Percentiles rank a stretch among this genome's conserved stretches.
Conservation (phyloP, 1,139 yeast genomes). For the Lipomyces yarrowii region DNA sequence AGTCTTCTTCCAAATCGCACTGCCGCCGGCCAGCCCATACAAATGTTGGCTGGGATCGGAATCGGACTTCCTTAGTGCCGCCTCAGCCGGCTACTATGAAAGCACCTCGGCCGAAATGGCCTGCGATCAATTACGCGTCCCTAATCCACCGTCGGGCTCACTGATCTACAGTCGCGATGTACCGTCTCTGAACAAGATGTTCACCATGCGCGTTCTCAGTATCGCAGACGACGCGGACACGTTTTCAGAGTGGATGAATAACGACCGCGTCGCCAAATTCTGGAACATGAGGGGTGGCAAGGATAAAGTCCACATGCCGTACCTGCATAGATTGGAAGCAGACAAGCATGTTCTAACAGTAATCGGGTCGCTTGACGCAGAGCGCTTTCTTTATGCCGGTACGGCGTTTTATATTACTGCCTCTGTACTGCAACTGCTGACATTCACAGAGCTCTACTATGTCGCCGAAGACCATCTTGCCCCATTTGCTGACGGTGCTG, state of each 20-base stretch:
- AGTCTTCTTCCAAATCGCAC: not conserved
- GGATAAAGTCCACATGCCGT: constrained; percentile 28
- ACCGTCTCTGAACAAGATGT: constrained; percentile 24
- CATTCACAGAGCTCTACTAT: constrained; percentile 32
- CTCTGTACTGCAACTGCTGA: not conserved
- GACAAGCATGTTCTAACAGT: constrained; percentile 33
- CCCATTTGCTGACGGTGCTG: constrained; percentile 25
- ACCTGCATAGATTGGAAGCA: constrained; percentile 21
- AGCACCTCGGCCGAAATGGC: not conserved
- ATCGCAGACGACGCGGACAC: constrained; percentile 12
- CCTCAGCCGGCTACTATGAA: not conserved
- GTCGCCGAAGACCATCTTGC: constrained; percentile 35
- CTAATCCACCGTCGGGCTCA: not conserved
- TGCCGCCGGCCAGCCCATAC: not conserved
- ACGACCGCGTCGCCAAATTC: constrained; percentile 34
- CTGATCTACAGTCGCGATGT: constrained; percentile 30
- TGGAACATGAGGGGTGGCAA: constrained; percentile 34
- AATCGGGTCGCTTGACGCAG: constrained; percentile 33
- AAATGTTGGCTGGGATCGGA: not conserved
- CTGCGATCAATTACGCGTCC: not conserved
- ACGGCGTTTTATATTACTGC: not conserved
- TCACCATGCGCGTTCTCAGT: constrained; percentile 22
- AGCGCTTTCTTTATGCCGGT: constrained; percentile 33
- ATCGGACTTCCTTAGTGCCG: not conserved
- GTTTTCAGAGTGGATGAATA: constrained; percentile 35